These are phyloP conservation scores for Medicago arabica DNA, from an alignment of 306 rosid genomes.

Conservation along the genomic window DNA sequence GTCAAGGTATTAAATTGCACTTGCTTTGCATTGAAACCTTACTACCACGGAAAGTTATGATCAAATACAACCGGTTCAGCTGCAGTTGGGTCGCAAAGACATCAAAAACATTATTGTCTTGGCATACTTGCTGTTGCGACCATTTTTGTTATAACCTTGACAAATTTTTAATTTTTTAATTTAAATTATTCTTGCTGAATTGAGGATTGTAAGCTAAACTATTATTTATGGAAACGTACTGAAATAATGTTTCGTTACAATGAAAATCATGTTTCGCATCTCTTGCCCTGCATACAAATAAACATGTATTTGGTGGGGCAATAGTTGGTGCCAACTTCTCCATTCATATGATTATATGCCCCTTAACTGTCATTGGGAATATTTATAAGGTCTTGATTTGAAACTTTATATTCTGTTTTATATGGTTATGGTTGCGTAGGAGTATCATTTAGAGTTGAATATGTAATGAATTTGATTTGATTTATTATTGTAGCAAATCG, in stretches of 20 bases:
- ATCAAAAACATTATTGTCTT: neutral
- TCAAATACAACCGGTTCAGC: neutral
- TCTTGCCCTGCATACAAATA: neutral
- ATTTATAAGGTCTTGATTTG: neutral
- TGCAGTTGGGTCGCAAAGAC: neutral
- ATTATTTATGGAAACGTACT: neutral
- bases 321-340: neutral
- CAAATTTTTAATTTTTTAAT: neutral
- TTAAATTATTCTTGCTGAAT: neutral
- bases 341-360: too few relatives aligned
- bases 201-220: neutral
- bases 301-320: neutral
- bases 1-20: neutral
- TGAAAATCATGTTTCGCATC: neutral
- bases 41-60: neutral
- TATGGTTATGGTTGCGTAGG: slow-evolving; percentile 19
- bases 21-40: too few relatives aligned
- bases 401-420: slow-evolving; percentile 25
- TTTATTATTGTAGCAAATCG: slow-evolving; percentile 63
- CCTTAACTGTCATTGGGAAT: neutral
- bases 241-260: neutral
- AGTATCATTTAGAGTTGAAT: slow-evolving; percentile 14
- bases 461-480: slow-evolving; percentile 37
- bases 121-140: neutral
- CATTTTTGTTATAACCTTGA: neutral